Evolutionary conservation across 2,329 filamentous ascomycete species (phyloP), one percentile per base, ranked within the genome.

Genomic region (Orbilia oligospora): DNA sequence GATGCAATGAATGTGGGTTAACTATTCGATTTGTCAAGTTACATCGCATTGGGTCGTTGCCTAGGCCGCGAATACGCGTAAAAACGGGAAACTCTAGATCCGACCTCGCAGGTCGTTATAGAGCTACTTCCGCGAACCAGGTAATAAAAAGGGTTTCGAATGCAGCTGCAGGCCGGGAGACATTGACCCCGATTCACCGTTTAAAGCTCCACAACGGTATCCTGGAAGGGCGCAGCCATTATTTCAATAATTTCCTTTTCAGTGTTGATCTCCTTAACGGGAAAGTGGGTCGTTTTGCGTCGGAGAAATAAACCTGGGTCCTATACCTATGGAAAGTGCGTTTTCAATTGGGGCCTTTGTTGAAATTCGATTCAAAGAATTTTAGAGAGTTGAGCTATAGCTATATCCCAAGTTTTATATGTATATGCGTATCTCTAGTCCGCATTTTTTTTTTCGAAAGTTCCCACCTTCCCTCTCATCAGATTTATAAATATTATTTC

Each of bases 201-300:
- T 5, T 9, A 12, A 51, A 16, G 48, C 48, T 5, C 8, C 18
- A 14, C 16, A 30, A 18, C 33, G 16, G 51, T 18, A 9, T 3
- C 14, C 5, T 6, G 18, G 14, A 38, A 20, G 16, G 30, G 30
- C 30, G 33, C 27, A 38, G 18, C 6, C 30, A 22, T 9, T 22
- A 9, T 30, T 30, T 55, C 9, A 18, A 33, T 18, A 55, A 18
- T 55, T 18, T 5, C 24, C 16, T 18, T 18, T 8, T 27, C 6
- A 51, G 48, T 3, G 46, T 27, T 5, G 20, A 24, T 51, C 22
- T 51, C 22, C 18, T 20, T 20, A 27, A 3, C 51, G 51, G 51
- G 16, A 33, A 55, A 55, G 16, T 33, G 16, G 14, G 24, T 55
- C 51, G 27, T 55, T 55, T 55, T 55, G 51, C 51, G 51, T 55